Evolutionary conservation across 2,329 filamentous ascomycete genomes (phyloP), one percentile per base, ranked within the genome.

Genomic region (Trichophyton equinum): DNA sequence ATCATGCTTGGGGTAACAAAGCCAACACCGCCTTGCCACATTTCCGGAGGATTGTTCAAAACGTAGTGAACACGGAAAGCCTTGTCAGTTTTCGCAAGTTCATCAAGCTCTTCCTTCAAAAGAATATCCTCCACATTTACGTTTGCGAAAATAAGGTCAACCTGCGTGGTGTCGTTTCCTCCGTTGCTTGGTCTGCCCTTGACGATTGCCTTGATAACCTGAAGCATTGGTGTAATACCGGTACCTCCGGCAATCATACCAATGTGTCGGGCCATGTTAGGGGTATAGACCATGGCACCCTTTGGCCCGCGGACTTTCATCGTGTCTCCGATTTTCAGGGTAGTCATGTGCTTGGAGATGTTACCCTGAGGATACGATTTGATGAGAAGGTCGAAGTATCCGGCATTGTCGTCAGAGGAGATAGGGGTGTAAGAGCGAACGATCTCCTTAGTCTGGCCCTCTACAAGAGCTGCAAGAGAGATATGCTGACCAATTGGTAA

Each of bases 401-500:
- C 94, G 60, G 87, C 85, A 73, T 91, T 86, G 74, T 92, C 85
- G 77, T 95, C 91, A 67, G 88, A 90, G 51, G 88, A 91, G 74
- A 95, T 90, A 62, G 91, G 91, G 9, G 91, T 96, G 80, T 96
- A 96, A 22, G 89, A 95, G 70, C 91, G 88, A 60, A 95, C 85
- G 66, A 95, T 86, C 72, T 95, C 88, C 78, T 94, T 92, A 67
- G 79, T 79, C 68, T 82, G 81, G 72, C 89, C 90, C 69, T 89
- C 85, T 64, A 91, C 83, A 61, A 82, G 84, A 61, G 91, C 92
- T 67, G 88, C 89, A 72, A 99, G 90, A 64, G 92, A 96, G 77
- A 99, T 96, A 81, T 99, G 94, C 79, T 99, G 94, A 72, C 94
- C 94, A 78, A 97, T 97, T 67, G 94, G 92, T 49, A 97, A 88